Evolutionary conservation across 805 yeast species (phyloP).

Genomic region (Myxozyma mucilagina): DNA sequence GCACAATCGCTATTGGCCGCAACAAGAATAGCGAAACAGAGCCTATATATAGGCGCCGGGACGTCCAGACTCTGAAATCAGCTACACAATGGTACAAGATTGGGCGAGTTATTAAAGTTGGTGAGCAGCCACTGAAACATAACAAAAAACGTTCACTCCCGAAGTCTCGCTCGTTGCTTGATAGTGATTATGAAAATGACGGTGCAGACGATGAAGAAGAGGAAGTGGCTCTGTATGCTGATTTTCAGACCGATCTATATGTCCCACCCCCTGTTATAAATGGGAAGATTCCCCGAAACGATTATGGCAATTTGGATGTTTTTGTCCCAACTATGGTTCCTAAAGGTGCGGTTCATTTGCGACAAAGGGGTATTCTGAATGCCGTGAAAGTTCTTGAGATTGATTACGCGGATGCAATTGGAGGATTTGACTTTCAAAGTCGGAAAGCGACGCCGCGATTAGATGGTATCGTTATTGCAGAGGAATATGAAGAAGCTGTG

Average conservation of each 20-base stretch:
- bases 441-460: slow-evolving; percentile 59
- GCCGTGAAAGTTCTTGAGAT: slow-evolving; percentile 73
- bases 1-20: slow-evolving; percentile 52
- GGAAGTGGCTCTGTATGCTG: slow-evolving; percentile 69
- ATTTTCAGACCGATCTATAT: slow-evolving; percentile 72
- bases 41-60: slow-evolving; percentile 59
- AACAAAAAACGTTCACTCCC: slow-evolving; percentile 39
- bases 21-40: slow-evolving; percentile 47
- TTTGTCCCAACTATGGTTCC: slow-evolving; percentile 84
- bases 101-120: slow-evolving; percentile 74
- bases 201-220: slow-evolving; percentile 47
- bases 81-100: slow-evolving; percentile 84
- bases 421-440: slow-evolving; percentile 71
- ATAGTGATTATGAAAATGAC: slow-evolving; percentile 42
- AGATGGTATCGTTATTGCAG: slow-evolving; percentile 75
- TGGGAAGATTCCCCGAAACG: slow-evolving; percentile 72
- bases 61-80: slow-evolving; percentile 63
- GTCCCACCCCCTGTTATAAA: slow-evolving; percentile 64
- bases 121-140: slow-evolving; percentile 63
- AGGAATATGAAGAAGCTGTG: slow-evolving; percentile 62
- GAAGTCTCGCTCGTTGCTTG: slow-evolving; percentile 33
- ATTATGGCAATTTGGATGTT: slow-evolving; percentile 80
- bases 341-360: slow-evolving; percentile 64
- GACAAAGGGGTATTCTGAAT: slow-evolving; percentile 48
- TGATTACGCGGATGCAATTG: slow-evolving; percentile 85